Conservation (phyloP, 2,329 filamentous ascomycete species). For the Hypomyces perniciosus region DNA sequence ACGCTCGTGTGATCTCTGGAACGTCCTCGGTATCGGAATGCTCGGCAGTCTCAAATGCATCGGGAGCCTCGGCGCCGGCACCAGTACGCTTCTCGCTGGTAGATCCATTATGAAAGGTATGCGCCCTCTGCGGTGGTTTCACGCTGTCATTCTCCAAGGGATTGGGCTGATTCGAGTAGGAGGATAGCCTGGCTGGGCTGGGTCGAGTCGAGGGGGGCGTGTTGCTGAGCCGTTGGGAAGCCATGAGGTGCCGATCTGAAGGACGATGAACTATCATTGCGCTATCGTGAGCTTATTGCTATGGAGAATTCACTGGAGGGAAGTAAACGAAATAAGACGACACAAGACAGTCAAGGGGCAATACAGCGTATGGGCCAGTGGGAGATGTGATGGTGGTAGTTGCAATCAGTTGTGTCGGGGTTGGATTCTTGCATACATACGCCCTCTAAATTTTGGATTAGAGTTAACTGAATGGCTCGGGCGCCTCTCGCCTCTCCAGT, state of each 20-base stretch:
- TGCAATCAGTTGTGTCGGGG: too few species aligned
- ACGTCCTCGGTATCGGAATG: slow-evolving; percentile 39
- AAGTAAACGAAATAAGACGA: too few species aligned
- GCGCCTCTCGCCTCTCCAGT: too few species aligned
- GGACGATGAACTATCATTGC: neutral
- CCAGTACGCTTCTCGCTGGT: slow-evolving; percentile 22
- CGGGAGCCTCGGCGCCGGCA: slow-evolving; percentile 29
- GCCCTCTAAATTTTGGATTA: too few species aligned
- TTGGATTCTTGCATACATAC: too few species aligned
- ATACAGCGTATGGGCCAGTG: too few species aligned
- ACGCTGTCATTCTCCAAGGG: slow-evolving; percentile 26
- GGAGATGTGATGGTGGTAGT: too few species aligned
- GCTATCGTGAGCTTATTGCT: slow-evolving; percentile 7
- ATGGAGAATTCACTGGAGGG: neutral
- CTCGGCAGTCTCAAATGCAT: slow-evolving; percentile 45
- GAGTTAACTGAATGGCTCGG: too few species aligned
- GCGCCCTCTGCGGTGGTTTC: slow-evolving; percentile 37
- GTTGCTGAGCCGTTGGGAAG: slow-evolving; percentile 25
- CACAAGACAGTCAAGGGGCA: too few species aligned
- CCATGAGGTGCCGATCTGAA: slow-evolving; percentile 25
- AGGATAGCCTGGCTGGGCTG: slow-evolving; percentile 24
- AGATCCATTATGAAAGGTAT: slow-evolving; percentile 39
- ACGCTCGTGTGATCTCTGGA: slow-evolving; percentile 43
- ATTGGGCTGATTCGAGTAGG: slow-evolving; percentile 22
- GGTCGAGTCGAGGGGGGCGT: slow-evolving; percentile 26